Conservation (phyloP, 2,329 filamentous ascomycete genomes). For the Exserohilum turcica region DNA sequence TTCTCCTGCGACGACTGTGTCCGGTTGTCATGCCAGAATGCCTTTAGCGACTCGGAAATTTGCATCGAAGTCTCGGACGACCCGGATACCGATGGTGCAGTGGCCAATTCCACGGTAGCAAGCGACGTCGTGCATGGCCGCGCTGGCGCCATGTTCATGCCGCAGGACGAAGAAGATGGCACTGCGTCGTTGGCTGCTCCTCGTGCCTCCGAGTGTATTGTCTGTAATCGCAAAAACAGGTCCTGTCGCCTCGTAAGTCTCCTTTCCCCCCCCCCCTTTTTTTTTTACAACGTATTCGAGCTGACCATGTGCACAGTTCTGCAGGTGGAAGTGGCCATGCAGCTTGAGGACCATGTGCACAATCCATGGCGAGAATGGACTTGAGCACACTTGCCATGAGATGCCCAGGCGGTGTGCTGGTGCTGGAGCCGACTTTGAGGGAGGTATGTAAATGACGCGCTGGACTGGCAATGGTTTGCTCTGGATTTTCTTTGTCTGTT, state of each 20-base stretch:
- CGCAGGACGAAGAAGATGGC: neutral
- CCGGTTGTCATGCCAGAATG: neutral
- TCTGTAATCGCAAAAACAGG: too few relatives aligned
- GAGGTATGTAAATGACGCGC: too few relatives aligned
- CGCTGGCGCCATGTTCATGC: neutral
- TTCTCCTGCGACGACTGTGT: neutral
- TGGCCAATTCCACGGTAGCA: neutral
- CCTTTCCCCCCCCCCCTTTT: neutral
- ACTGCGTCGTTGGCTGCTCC: too few relatives aligned
- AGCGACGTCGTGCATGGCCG: neutral
- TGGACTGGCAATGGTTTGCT: neutral
- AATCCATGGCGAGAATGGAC: neutral
- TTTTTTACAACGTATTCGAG: too few relatives aligned
- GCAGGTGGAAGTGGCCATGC: slow-evolving; percentile 14
- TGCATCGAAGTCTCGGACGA: neutral
- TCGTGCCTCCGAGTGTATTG: too few relatives aligned
- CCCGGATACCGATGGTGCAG: neutral
- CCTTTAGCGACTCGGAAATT: neutral
- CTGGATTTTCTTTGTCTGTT: neutral
- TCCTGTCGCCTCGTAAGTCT: slow-evolving; percentile 9
- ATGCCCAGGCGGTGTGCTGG: neutral
- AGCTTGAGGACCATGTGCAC: slow-evolving; percentile 19
- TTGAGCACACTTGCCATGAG: neutral
- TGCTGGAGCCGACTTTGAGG: neutral
- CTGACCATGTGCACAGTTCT: slow-evolving; percentile 4